Conservation (phyloP, 2,329 filamentous ascomycete species). For the Cladorrhinum sp. region DNA sequence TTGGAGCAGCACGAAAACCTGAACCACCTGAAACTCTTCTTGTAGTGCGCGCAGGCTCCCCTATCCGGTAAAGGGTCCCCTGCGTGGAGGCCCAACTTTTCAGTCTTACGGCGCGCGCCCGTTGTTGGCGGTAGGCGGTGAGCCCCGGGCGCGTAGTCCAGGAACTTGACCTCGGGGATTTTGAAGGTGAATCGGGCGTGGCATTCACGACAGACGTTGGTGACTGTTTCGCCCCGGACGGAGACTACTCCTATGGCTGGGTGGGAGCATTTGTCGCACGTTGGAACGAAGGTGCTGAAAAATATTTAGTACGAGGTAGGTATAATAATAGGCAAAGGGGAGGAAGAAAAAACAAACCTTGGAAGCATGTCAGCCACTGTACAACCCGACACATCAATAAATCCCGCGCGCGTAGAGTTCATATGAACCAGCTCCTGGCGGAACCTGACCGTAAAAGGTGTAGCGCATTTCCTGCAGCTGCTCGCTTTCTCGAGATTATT, state of each 20-base stretch:
- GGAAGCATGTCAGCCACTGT: constrained; percentile 73
- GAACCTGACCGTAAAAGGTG: constrained; percentile 52
- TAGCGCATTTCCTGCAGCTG: constrained; percentile 60
- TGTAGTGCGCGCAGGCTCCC: constrained; percentile 58
- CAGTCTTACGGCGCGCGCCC: constrained; percentile 46
- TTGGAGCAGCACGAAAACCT: constrained; percentile 60
- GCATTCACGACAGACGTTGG: constrained; percentile 75
- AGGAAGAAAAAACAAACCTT: constrained; percentile 41
- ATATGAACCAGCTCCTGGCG: constrained; percentile 69
- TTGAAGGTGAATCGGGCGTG: constrained; percentile 78
- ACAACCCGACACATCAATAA: constrained; percentile 73
- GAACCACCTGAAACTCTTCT: constrained; percentile 61
- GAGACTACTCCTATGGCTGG: constrained; percentile 65
- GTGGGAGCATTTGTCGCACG: constrained; percentile 73
- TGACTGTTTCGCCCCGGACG: constrained; percentile 69
- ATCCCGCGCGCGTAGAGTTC: constrained; percentile 71
- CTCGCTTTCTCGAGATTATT: constrained; percentile 45
- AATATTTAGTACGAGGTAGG: neutral
- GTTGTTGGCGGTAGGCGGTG: constrained; percentile 30
- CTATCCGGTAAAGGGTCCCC: constrained; percentile 54
- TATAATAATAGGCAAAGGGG: neutral
- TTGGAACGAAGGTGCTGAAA: constrained; percentile 72
- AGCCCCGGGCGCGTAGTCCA: constrained; percentile 62
- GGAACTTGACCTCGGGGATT: constrained; percentile 74
- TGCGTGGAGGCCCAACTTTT: constrained; percentile 55